Base-by-base conservation (phyloP, 2,329 filamentous ascomycete species). In the Botrytis deweyae region DNA sequence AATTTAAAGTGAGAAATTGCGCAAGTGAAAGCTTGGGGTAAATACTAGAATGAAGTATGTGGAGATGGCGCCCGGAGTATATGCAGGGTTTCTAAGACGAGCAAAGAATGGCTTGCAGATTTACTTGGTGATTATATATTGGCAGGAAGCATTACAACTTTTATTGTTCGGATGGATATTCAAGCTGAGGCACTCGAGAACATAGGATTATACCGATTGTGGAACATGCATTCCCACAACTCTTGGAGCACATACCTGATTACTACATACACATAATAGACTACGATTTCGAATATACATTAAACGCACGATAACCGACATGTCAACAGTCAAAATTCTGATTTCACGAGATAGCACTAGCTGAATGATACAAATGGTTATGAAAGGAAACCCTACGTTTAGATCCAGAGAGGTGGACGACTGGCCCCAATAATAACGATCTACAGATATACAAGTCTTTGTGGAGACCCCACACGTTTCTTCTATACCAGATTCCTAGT, bases 271-370 rank as follows among this genome's bases (percentile, higher is more conserved):
- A 44, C n/a, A 42, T 20, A 68, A 58, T 52, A 25, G n/a, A 58
- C 14, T 12, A 94, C 84, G 96, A 96, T 73, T 90, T 96, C 74
- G 95, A 16, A 29, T 42, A 33, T 29, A 42, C 25, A 42, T 55
- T 7, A 33, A 20, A 52, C 49, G 49, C 38, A n/a, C 52, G n/a
- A 42, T 58, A 33, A 42, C 1, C 38, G 49, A 14, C 49, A 58
- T 58, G 4, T 10, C 38, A 40, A 42, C 38, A 22, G 7, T 6
- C n/a, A 38, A 5, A 58, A 42, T 25, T 25, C 25, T 25, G 49
- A 42, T 14, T 25, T 42, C 16, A 49, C 46, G 10, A 49, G 20
- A 49, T 66, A 36, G 29, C 29, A 36, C 38, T 25, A 25, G 38
- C 22, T 5, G 36, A 33, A 69, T 18, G 44, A 44, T 58, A 42